These are phyloP conservation scores for Yamadazyma akitaensis DNA, from an alignment of 805 yeast genomes.

Conservation along the genomic window DNA sequence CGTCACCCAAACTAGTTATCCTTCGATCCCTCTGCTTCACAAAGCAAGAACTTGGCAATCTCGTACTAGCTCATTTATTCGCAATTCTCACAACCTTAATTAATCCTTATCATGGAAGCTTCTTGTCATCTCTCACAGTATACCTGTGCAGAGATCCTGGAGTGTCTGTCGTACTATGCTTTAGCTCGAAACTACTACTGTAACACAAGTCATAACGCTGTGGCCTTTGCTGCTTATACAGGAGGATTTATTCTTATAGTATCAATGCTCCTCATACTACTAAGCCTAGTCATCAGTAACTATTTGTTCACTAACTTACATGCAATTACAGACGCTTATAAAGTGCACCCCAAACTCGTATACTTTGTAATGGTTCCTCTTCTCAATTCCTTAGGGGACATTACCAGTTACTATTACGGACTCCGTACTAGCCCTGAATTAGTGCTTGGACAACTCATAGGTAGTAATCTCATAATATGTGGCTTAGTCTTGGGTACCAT, in stretches of 20 bases:
- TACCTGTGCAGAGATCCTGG: constrained; percentile 11
- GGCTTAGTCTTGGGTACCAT: constrained; percentile 35
- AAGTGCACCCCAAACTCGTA: constrained; percentile 27
- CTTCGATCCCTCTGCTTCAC: no score
- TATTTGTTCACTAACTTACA: constrained; percentile 31
- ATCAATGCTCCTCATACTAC: constrained; percentile 18
- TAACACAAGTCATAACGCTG: background rate
- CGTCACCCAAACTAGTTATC: no score
- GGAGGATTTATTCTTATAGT: constrained; percentile 14
- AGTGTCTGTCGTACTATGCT: constrained; percentile 17
- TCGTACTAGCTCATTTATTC: background rate
- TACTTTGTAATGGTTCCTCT: constrained; percentile 35
- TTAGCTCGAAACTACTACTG: constrained; percentile 31
- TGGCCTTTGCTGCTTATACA: constrained; percentile 3
- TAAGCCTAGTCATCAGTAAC: constrained; percentile 34
- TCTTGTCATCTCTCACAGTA: constrained; percentile 4
- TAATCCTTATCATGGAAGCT: background rate
- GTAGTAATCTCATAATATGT: constrained; percentile 31
- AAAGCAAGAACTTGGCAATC: background rate
- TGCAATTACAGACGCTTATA: constrained; percentile 20
- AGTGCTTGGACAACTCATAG: constrained; percentile 37
- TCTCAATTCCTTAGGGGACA: constrained; percentile 36
- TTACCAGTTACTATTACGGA: constrained; percentile 32
- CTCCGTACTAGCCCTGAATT: constrained; percentile 26
- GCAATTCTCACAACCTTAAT: background rate